Percentiles rank a stretch among this genome's conserved stretches.
These are phyloP conservation scores for Trichophaea hybrida DNA, from an alignment of 2,329 filamentous ascomycete species.

Conservation along the genomic window DNA sequence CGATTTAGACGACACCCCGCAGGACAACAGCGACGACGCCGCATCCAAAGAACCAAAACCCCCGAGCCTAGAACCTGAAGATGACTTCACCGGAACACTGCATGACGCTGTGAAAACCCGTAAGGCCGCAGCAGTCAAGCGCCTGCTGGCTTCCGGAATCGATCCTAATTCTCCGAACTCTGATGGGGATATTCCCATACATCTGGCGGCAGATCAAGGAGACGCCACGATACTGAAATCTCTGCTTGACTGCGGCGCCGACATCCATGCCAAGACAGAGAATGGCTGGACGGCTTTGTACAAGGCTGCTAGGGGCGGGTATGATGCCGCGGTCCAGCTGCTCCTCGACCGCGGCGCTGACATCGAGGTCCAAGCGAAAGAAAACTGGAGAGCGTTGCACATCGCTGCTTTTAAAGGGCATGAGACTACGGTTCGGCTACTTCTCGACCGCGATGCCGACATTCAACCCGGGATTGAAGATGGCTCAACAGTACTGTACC, in stretches of 20 bases:
- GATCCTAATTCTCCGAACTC: background rate
- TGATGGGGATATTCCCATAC: background rate
- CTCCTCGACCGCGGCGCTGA: too few species aligned
- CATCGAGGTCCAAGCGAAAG: too few species aligned
- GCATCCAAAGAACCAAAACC: background rate
- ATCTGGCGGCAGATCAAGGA: background rate
- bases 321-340: background rate
- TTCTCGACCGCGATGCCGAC: too few species aligned
- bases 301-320: background rate
- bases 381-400: too few species aligned
- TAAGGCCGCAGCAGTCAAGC: background rate
- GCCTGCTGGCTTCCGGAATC: background rate
- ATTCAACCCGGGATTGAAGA: too few species aligned
- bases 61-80: background rate
- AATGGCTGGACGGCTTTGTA: background rate
- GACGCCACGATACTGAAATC: background rate
- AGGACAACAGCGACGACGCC: background rate
- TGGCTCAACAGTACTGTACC: too few species aligned
- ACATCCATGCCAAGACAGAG: background rate
- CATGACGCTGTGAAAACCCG: background rate
- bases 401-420: too few species aligned
- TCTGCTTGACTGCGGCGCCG: background rate
- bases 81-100: background rate
- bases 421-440: too few species aligned
- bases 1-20: background rate